Percentiles rank a stretch among this genome's conserved stretches.
phyloP scores from a whole-genome alignment of 345 rosid species.

The Citrus mangshanensis region DNA sequence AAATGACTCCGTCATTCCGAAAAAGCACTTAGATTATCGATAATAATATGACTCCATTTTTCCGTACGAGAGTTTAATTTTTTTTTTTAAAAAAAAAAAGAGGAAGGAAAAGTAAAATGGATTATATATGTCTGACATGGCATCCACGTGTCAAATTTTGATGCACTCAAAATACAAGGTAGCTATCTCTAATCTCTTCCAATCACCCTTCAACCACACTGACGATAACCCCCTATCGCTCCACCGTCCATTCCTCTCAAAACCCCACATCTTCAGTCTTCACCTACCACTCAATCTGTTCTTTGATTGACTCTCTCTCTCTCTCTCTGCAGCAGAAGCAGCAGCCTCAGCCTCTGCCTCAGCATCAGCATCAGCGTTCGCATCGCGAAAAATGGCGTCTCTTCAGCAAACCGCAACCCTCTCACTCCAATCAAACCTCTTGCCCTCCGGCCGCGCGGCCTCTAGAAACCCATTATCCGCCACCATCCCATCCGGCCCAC shows the following conservation, averaged over 20 bases:
- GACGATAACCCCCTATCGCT: conserved; percentile 14
- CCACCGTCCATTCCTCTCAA: conserved; percentile 10
- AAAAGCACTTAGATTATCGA: too few relatives aligned
- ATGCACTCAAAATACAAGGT: neutral
- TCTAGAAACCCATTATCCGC: conserved; percentile 6
- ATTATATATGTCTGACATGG: neutral
- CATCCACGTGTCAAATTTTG: conserved; percentile 9
- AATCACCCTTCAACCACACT: neutral
- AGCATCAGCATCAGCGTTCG: neutral
- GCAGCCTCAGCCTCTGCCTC: neutral
- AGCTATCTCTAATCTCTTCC: conserved; percentile 10
- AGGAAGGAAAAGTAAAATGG: neutral
- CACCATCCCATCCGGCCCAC: conserved; percentile 33
- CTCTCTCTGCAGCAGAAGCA: neutral
- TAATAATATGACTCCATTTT: too few relatives aligned
- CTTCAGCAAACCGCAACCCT: conserved; percentile 41
- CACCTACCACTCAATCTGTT: neutral
- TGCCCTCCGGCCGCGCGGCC: conserved; percentile 33
- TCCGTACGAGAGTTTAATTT: too few relatives aligned
- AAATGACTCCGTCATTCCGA: too few relatives aligned
- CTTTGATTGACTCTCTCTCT: neutral
- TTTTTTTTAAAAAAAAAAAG: too few relatives aligned
- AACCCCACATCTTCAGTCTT: neutral
- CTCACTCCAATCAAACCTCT: conserved; percentile 55
- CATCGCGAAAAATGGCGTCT: conserved; percentile 53